Evolutionary conservation across 495 filamentous ascomycete genomes (phyloP).

Genomic region (Melanomma pulvis-pyrius): DNA sequence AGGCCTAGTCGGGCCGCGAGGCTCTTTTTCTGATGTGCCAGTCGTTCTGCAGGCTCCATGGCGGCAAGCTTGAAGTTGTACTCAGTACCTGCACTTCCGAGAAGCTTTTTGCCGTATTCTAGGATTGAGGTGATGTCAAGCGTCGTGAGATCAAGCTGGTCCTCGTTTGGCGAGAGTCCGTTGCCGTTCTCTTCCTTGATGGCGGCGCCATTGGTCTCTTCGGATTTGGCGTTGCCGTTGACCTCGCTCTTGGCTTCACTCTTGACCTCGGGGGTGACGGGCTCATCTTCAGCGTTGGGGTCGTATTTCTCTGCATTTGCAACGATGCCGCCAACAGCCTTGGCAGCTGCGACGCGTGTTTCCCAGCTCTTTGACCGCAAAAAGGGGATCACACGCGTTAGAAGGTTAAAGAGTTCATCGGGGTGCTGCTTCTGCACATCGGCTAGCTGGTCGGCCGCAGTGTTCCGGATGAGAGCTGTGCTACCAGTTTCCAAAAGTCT

Average conservation of each 20-base stretch:
- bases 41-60: conserved; percentile 75
- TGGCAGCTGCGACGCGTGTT: conserved; percentile 85
- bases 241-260: conserved; percentile 1
- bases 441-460: conserved; percentile 91
- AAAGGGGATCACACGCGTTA: conserved; percentile 94
- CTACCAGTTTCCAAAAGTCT: conserved; percentile 92
- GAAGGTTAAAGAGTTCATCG: conserved; percentile 92
- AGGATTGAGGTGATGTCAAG: conserved; percentile 81
- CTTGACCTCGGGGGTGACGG: conserved; percentile 40
- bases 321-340: conserved; percentile 89
- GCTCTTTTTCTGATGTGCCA: conserved; percentile 87
- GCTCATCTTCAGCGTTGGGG: conserved; percentile 70
- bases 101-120: conserved; percentile 75
- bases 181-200: conserved; percentile 44
- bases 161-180: conserved; percentile 49
- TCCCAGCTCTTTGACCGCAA: conserved; percentile 94
- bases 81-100: conserved; percentile 81
- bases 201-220: conserved; percentile 21
- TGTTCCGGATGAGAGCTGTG: conserved; percentile 90
- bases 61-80: conserved; percentile 77
- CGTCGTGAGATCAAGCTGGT: conserved; percentile 68
- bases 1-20: conserved; percentile 82
- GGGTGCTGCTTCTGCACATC: conserved; percentile 98
- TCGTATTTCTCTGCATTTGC: conserved; percentile 86
- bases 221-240: conserved; percentile 31